Conservation (phyloP, 2,329 filamentous ascomycete species). For the Pezicula rhizophila region DNA sequence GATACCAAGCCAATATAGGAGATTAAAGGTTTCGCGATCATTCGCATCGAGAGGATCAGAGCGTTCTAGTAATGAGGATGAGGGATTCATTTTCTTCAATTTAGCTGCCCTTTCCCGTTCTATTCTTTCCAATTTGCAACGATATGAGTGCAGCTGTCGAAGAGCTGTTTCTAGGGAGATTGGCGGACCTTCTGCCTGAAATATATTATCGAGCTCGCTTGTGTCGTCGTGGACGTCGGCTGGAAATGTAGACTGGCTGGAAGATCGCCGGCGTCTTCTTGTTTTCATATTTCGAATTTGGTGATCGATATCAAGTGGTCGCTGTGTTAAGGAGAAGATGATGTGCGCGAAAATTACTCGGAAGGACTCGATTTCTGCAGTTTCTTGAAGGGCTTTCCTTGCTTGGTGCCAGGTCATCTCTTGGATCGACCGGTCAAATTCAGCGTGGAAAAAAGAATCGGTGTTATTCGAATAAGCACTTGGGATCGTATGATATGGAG, state of each 20-base stretch:
- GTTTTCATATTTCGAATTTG: background rate
- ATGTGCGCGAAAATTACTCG: conserved; percentile 14
- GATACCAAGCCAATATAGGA: conserved; percentile 52
- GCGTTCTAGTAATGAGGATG: conserved; percentile 2
- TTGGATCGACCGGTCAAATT: conserved; percentile 8
- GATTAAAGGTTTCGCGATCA: conserved; percentile 40
- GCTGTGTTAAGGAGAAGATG: conserved; percentile 12
- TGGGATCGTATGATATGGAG: background rate
- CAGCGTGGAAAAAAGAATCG: background rate
- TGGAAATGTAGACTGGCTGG: background rate
- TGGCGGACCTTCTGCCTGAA: conserved; percentile 5
- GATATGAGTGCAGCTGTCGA: conserved; percentile 7
- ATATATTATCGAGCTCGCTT: conserved; percentile 5
- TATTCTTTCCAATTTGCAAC: conserved; percentile 5
- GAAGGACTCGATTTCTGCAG: conserved; percentile 12
- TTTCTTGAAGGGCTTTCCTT: conserved; percentile 7
- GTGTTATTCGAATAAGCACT: background rate
- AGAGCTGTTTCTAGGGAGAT: conserved; percentile 7
- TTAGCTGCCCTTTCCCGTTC: background rate
- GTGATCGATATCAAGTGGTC: conserved; percentile 8
- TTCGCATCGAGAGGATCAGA: conserved; percentile 23
- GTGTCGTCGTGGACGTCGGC: background rate
- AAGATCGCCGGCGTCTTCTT: background rate
- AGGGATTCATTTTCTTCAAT: conserved; percentile 3
- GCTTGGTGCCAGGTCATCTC: conserved; percentile 12